Conservation (phyloP, 106 monocot species). For the Iris macrosiphon region DNA sequence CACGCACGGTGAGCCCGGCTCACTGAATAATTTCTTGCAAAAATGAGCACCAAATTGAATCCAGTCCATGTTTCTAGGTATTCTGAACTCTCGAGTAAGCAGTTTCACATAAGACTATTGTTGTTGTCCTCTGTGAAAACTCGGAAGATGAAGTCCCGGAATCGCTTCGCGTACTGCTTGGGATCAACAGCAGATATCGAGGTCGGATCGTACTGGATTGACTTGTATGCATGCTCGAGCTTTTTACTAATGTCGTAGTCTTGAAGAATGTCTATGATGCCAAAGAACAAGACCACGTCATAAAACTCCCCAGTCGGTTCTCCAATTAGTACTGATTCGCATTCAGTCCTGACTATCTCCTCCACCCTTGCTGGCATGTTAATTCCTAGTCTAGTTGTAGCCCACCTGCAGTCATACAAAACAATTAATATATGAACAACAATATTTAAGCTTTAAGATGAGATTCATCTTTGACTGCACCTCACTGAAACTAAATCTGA, state of each 20-base stretch:
- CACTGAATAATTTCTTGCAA: too few relatives aligned
- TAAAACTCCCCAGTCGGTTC: constrained; percentile 50
- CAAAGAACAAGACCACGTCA: constrained; percentile 61
- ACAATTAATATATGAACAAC: too few relatives aligned
- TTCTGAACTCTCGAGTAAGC: background rate
- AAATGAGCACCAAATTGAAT: too few relatives aligned
- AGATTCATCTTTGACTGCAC: too few relatives aligned
- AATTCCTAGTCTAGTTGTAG: constrained; percentile 38
- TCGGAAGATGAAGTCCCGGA: constrained; percentile 55
- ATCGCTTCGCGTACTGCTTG: constrained; percentile 51
- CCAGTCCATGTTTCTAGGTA: too few relatives aligned
- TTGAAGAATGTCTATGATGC: constrained; percentile 80
- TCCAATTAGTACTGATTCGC: constrained; percentile 31
- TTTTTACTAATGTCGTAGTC: constrained; percentile 81
- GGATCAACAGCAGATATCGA: constrained; percentile 81
- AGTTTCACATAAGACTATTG: background rate
- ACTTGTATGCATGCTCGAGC: constrained; percentile 76
- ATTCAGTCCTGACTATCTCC: constrained; percentile 20
- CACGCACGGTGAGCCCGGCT: too few relatives aligned
- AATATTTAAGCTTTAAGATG: too few relatives aligned
- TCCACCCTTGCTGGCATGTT: constrained; percentile 71
- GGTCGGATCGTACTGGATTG: constrained; percentile 63
- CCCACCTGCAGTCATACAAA: constrained; percentile 46
- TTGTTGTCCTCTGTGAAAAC: constrained; percentile 43
- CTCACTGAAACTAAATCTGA: too few relatives aligned